Percentiles rank a stretch among this genome's conserved stretches.
phyloP scores from a whole-genome alignment of 331 rosid species.

The Saraca asoca region DNA sequence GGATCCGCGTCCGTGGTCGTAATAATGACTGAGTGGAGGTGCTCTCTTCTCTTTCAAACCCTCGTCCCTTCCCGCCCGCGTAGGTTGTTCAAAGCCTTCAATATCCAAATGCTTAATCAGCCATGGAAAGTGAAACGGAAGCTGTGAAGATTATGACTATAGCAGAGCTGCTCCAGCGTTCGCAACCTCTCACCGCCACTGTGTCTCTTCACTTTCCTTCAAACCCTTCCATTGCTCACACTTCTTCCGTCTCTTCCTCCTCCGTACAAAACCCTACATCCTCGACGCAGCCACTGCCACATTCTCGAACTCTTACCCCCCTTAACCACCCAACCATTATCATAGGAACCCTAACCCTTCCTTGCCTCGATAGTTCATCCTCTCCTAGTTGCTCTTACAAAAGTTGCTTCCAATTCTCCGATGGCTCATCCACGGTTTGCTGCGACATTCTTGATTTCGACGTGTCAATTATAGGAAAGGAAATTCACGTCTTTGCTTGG shows the following conservation, averaged over 20 bases:
- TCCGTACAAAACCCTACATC: neutral
- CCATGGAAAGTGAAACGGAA: conserved; percentile 40
- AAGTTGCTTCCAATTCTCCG: conserved; percentile 75
- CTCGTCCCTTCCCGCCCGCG: no score
- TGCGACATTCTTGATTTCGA: conserved; percentile 72
- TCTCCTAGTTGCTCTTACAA: conserved; percentile 44
- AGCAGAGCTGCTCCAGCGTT: conserved; percentile 47
- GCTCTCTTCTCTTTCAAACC: no score
- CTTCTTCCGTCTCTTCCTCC: neutral
- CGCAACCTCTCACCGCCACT: conserved; percentile 60
- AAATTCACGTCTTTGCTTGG: conserved; percentile 64
- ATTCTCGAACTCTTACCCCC: conserved; percentile 27
- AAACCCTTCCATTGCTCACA: conserved; percentile 26
- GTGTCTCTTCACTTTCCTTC: conserved; percentile 26
- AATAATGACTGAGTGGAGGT: no score
- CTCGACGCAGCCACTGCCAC: neutral
- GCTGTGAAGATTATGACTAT: conserved; percentile 33
- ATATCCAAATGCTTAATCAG: no score
- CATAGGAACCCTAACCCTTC: conserved; percentile 66
- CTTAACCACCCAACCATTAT: conserved; percentile 49
- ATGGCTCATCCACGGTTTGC: conserved; percentile 62
- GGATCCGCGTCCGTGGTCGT: no score
- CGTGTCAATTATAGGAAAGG: conserved; percentile 39
- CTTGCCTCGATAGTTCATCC: conserved; percentile 23
- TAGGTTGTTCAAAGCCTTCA: no score